Evolutionary conservation across 208 protist genomes (phyloP), one percentile per base, ranked within the genome.

Genomic region (Acanthamoeba castellanii): DNA sequence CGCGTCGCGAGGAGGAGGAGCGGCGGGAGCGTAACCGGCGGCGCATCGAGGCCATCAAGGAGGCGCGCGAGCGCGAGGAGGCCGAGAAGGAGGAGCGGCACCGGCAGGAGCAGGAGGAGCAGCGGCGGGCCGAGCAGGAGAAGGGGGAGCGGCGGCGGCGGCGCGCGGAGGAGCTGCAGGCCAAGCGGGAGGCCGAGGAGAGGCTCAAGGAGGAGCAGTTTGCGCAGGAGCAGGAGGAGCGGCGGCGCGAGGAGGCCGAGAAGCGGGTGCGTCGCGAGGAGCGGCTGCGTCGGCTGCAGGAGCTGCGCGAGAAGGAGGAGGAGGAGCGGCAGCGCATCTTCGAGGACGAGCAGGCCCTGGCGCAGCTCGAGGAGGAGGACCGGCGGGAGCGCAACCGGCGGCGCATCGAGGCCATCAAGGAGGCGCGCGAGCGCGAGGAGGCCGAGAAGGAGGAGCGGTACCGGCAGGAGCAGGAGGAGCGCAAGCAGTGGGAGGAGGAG

Each of bases 381-480:
- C 64, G 64, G n/a, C 20, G 64, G n/a, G 64, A 70, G 64, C 20
- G n/a, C 27, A 70, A 70, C 64, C 20, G 64, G 64, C 64, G 64
- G 8, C 4, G 64, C 5, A 70, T 70, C 64, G 64, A 70, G 64
- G 64, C 64, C 64, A 70, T 70, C 64, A 70, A 70, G n/a, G 64
- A 70, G n/a, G 64, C 64, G 64, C 64, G 64, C 8, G 64, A 70
- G 64, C 64, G 64, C 64, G 64, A 70, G 64, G 64, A 70, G 64
- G 64, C 64, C 64, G 64, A 70, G 64, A 70, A 70, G 64, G 64
- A 70, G 64, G 64, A 70, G 64, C 20, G n/a, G 64, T 70, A 34
- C 64, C 64, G 64, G 20, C 72, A 47, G 72, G 72, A 81, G 32
- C 72, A 81, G 72, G 72, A 32, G 18, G 72, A 81, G 72, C 72